These are phyloP conservation scores for Pyrenochaeta sp. DNA, from an alignment of 2,329 filamentous ascomycete species.

Conservation along the genomic window DNA sequence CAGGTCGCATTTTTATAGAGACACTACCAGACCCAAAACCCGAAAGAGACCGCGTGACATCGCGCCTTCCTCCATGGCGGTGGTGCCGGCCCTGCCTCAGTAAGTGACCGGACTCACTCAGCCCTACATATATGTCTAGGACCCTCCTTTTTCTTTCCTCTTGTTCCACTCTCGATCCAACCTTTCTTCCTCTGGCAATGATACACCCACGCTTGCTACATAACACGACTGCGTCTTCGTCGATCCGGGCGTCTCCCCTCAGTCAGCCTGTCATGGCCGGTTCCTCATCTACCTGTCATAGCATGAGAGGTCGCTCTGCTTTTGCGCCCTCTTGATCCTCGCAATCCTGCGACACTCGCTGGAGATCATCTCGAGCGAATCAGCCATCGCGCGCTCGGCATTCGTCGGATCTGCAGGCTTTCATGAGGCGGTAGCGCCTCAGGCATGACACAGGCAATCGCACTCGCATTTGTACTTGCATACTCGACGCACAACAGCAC, in stretches of 20 bases:
- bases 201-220: constrained; percentile 6
- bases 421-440: constrained; percentile 14
- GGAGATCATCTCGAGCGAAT: neutral
- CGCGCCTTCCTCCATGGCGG: constrained; percentile 1
- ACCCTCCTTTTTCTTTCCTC: constrained; percentile 2
- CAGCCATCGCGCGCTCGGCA: constrained; percentile 4
- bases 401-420: constrained; percentile 10
- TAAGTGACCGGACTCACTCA: constrained; percentile 9
- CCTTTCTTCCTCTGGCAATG: constrained; percentile 11
- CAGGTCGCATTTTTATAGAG: neutral
- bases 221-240: constrained; percentile 10
- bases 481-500: neutral
- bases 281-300: constrained; percentile 17
- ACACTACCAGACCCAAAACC: neutral
- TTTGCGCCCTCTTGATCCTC: constrained; percentile 18
- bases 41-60: constrained; percentile 8
- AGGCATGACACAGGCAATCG: constrained; percentile 1
- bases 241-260: constrained; percentile 23
- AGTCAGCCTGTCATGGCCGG: constrained; percentile 17
- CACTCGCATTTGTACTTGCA: neutral
- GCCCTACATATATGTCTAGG: constrained; percentile 16
- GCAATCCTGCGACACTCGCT: neutral
- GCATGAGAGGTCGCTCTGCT: constrained; percentile 31
- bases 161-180: neutral
- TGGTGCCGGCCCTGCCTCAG: constrained; percentile 14